Evolutionary conservation across 306 rosid genomes (phyloP).

Genomic region (Rosa rugosa): DNA sequence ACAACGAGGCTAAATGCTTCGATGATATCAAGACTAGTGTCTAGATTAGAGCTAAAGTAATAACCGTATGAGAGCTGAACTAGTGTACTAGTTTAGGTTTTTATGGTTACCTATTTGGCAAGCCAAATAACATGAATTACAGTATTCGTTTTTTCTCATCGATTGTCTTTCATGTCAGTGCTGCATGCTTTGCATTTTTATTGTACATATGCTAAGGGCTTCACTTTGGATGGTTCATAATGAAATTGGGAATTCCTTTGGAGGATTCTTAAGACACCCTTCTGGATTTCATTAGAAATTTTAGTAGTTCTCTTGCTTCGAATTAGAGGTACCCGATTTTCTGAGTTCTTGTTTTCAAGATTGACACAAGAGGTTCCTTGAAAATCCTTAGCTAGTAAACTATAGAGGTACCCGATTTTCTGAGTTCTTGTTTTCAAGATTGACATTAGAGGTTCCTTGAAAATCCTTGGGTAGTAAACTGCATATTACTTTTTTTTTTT

Average conservation of each 20-base stretch:
- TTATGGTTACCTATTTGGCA: slow-evolving; percentile 3
- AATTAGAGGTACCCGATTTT: neutral
- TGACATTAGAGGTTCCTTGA: neutral
- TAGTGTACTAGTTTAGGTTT: slow-evolving; percentile 1
- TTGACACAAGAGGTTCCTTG: neutral
- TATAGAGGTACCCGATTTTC: neutral
- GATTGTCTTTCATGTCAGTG: neutral
- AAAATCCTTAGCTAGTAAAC: neutral
- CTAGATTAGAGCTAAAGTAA: slow-evolving; percentile 37
- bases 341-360: neutral
- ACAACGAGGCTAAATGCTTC: neutral
- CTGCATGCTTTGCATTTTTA: neutral
- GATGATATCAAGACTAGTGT: slow-evolving; percentile 33
- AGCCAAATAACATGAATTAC: slow-evolving; percentile 9
- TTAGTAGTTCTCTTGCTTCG: neutral
- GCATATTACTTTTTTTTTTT: no score
- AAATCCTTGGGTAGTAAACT: neutral
- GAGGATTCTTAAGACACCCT: neutral
- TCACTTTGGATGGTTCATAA: neutral
- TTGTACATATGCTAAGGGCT: slow-evolving; percentile 2
- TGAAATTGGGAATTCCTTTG: neutral
- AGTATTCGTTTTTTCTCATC: neutral
- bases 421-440: neutral
- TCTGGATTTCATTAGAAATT: neutral
- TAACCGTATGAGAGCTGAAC: slow-evolving; percentile 3